These are phyloP conservation scores for Panicum miliaceum DNA, from an alignment of 176 grass and related monocot genomes.

Conservation along the genomic window DNA sequence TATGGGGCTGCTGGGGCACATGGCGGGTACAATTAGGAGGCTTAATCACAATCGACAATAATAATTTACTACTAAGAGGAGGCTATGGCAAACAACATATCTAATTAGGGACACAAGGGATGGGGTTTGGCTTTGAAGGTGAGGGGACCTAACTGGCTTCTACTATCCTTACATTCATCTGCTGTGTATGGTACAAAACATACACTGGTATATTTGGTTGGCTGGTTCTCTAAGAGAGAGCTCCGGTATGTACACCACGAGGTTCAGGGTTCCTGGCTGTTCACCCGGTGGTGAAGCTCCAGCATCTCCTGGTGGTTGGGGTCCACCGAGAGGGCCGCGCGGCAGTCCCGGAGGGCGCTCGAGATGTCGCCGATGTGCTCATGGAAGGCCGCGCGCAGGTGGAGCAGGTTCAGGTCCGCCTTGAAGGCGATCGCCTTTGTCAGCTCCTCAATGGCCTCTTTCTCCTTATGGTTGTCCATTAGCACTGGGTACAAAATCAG, in stretches of 20 bases:
- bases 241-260: slow-evolving; percentile 54
- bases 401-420: slow-evolving; percentile 92
- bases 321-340: slow-evolving; percentile 86
- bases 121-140: slow-evolving; percentile 26
- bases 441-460: slow-evolving; percentile 92
- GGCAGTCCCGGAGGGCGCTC: slow-evolving; percentile 81
- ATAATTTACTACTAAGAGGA: slow-evolving; percentile 52
- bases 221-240: slow-evolving; percentile 17
- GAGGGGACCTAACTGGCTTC: slow-evolving; percentile 32
- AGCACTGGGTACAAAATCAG: slow-evolving; percentile 61
- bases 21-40: slow-evolving; percentile 43
- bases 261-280: slow-evolving; percentile 94
- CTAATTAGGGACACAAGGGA: slow-evolving; percentile 45
- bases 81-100: slow-evolving; percentile 46
- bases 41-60: slow-evolving; percentile 47
- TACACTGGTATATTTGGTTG: slow-evolving; percentile 53
- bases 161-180: slow-evolving; percentile 48
- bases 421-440: slow-evolving; percentile 89
- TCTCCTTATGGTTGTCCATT: slow-evolving; percentile 99
- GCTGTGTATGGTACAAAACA: slow-evolving; percentile 73
- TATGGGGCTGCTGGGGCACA: slow-evolving; percentile 34
- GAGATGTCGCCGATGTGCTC: slow-evolving; percentile 82
- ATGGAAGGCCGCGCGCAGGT: slow-evolving; percentile 91
- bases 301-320: slow-evolving; percentile 99
- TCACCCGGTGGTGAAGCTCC: slow-evolving; percentile 92